Evolutionary conservation across 148 eudicot genomes (phyloP).

Genomic region (Silene uniflora): DNA sequence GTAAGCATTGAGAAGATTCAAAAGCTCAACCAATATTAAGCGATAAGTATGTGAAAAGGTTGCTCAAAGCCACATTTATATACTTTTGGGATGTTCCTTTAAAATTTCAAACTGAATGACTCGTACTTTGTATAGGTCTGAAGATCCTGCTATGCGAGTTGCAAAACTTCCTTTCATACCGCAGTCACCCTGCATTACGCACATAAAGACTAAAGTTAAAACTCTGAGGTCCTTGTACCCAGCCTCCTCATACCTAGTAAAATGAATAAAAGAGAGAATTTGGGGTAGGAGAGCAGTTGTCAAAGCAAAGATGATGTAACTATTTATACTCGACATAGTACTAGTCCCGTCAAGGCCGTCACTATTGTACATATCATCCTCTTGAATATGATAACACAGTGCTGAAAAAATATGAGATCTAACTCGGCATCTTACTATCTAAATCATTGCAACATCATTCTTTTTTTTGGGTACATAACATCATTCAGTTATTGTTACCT

Average conservation of each 20-base stretch:
- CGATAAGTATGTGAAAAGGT: not conserved
- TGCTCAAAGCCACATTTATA: not conserved
- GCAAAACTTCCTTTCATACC: conserved; percentile 94
- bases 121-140: conserved; percentile 79
- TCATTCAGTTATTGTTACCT: not conserved
- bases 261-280: not conserved
- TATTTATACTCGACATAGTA: not conserved
- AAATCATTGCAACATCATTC: not conserved
- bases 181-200: conserved; percentile 62
- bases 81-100: not conserved
- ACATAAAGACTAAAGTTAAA: conserved; percentile 7
- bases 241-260: not conserved
- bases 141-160: conserved; percentile 89
- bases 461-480: not conserved
- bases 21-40: not conserved
- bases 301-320: not conserved
- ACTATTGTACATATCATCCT: conserved; percentile 5
- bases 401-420: not conserved
- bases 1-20: conserved; percentile 9
- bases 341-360: not conserved
- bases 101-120: not conserved
- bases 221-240: not conserved
- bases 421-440: not conserved
- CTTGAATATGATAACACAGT: conserved; percentile 10
- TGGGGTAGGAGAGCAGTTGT: not conserved